phyloP scores from a whole-genome alignment of 2,329 filamentous ascomycete genomes.

The Thermomyces lanuginosus region DNA sequence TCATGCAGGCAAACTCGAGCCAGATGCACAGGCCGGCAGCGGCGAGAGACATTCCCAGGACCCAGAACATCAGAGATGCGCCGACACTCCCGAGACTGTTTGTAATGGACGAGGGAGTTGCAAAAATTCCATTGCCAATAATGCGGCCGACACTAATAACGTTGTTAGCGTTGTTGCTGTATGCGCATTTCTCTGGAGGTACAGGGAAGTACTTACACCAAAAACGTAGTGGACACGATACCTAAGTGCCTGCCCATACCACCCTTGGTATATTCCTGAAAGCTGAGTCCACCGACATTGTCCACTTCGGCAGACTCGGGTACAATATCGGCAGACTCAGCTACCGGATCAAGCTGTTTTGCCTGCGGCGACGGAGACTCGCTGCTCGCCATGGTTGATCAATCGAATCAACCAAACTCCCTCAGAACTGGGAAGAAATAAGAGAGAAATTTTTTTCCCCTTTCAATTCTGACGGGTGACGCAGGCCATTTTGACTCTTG shows the following conservation, averaged over 20 bases:
- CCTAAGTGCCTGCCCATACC: constrained; percentile 12
- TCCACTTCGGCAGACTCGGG: no score
- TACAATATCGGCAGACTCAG: no score
- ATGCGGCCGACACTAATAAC: constrained; percentile 24
- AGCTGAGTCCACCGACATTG: constrained; percentile 8
- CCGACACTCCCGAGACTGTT: constrained; percentile 39
- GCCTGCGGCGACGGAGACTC: no score
- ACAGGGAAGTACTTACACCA: constrained; percentile 11
- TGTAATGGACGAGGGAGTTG: constrained; percentile 42
- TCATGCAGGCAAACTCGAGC: constrained; percentile 31
- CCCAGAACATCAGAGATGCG: constrained; percentile 38
- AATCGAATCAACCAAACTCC: no score
- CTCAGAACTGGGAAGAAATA: no score
- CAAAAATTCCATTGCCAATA: constrained; percentile 35
- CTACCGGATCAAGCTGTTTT: no score
- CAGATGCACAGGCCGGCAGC: constrained; percentile 33
- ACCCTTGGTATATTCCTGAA: constrained; percentile 10
- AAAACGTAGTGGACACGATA: constrained; percentile 9
- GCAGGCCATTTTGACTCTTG: no score
- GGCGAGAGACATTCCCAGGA: constrained; percentile 33
- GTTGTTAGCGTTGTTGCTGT: constrained; percentile 9
- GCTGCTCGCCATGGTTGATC: no score
- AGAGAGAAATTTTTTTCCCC: no score
- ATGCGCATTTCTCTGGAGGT: not conserved
- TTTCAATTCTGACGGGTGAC: no score